Conservation (phyloP, 495 filamentous ascomycete genomes). For the Geoglossum glabrum region DNA sequence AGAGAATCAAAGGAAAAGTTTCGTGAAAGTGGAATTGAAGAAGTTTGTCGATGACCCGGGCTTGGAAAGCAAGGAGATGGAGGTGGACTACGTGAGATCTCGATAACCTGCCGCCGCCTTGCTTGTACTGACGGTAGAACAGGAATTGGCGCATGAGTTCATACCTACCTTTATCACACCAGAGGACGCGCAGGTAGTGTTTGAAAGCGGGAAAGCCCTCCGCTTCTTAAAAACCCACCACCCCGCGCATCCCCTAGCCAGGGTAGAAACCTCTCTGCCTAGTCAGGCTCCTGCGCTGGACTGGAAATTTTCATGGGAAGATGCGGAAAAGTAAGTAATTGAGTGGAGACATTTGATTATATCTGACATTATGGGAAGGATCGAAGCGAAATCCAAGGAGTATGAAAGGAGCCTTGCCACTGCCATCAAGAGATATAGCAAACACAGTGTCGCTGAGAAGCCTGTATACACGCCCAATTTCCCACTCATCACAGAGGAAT, state of each 20-base stretch:
- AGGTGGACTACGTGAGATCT: conserved; percentile 29
- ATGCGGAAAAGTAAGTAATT: conserved; percentile 28
- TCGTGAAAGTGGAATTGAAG: conserved; percentile 40
- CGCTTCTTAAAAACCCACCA: conserved; percentile 52
- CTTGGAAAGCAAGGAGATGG: conserved; percentile 26
- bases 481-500: conserved; percentile 4
- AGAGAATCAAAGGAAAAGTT: conserved; percentile 25
- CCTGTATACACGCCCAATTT: neutral
- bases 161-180: conserved; percentile 46
- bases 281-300: conserved; percentile 35
- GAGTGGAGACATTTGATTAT: neutral
- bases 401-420: conserved; percentile 37
- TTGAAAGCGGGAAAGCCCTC: conserved; percentile 60
- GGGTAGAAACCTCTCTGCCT: conserved; percentile 23
- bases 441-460: neutral
- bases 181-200: conserved; percentile 44
- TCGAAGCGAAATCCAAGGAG: conserved; percentile 36
- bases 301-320: conserved; percentile 60
- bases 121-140: conserved; percentile 3
- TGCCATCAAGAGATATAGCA: conserved; percentile 15
- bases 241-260: conserved; percentile 56
- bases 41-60: conserved; percentile 33
- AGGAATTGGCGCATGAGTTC: conserved; percentile 19
- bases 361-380: conserved; percentile 13
- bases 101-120: neutral